Conservation (phyloP, 352 stramenopile genomes). For the Blastocystis sp. region DNA sequence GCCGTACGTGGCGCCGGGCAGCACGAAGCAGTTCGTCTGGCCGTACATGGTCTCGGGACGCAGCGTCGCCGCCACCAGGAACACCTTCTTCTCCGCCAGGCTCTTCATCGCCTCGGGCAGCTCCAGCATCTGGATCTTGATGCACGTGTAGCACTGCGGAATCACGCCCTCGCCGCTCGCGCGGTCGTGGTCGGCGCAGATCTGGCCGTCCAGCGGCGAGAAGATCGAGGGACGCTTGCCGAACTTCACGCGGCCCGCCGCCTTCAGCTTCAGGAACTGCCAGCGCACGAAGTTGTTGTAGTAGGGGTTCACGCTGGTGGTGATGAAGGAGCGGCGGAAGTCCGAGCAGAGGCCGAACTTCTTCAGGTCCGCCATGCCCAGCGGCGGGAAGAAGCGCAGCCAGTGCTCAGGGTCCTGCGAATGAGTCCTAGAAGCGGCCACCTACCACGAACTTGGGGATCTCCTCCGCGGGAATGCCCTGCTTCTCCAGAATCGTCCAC, state of each 20-base stretch:
- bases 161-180: slow-evolving; percentile 94
- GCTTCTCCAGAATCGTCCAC: slow-evolving; percentile 95
- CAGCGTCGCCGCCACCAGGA: slow-evolving; percentile 93
- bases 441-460: slow-evolving; percentile 88
- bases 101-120: slow-evolving; percentile 78
- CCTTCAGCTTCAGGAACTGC: slow-evolving; percentile 95
- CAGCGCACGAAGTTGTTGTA: slow-evolving; percentile 99
- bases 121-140: slow-evolving; percentile 89
- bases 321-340: slow-evolving; percentile 98
- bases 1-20: slow-evolving; percentile 96
- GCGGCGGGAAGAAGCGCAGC: slow-evolving; percentile 96
- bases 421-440: background rate
- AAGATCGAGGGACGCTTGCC: slow-evolving; percentile 97
- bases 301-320: slow-evolving; percentile 96
- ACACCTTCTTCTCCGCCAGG: slow-evolving; percentile 81
- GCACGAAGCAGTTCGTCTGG: slow-evolving; percentile 99
- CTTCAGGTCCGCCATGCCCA: slow-evolving; percentile 92
- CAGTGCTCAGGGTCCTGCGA: slow-evolving; percentile 88
- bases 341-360: slow-evolving; percentile 92
- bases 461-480: slow-evolving; percentile 82
- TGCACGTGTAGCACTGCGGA: slow-evolving; percentile 97
- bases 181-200: slow-evolving; percentile 97
- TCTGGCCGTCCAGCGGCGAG: slow-evolving; percentile 94
- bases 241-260: slow-evolving; percentile 83
- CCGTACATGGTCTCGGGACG: slow-evolving; percentile 99